Base-by-base conservation (phyloP, 2,329 filamentous ascomycete genomes). In the Thielaviopsis ethacetica region DNA sequence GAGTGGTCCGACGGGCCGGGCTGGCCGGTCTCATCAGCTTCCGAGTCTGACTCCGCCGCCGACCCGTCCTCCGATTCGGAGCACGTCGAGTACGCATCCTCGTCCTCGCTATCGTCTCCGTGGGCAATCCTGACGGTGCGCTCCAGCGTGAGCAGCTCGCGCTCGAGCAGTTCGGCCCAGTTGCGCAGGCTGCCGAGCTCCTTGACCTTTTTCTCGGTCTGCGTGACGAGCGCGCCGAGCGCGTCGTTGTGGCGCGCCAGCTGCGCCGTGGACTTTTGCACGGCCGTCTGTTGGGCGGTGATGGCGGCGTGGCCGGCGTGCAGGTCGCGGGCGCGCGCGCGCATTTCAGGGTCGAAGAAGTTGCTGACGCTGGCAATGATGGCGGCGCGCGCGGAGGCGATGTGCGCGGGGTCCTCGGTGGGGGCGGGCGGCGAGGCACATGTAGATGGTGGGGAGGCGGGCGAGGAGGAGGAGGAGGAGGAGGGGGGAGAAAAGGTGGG, bases 151-250 rank as follows among this genome's bases (percentile, higher is more conserved):
- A 84, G 63, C 63, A 86, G 82, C 64, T 84, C 80, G 61, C 81
- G 70, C 75, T 84, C 87, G 66, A 91, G 75, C 71, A 90, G 81
- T 76, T 93, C 88, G 22, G 87, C 86, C 87, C 87, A 93, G 69
- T 91, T 91, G 75, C 91, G 86, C 67, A 91, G 80, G 67, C 90
- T 84, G 24, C 87, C 86, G 62, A 90, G 74, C 75, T 90, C 86
- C 72, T 90, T 91, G 61, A 91, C 73, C 66, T 77, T 77, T 63
- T 77, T 76, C 53, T 80, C 78, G 41, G 83, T 83, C 60, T 76
- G 77, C 64, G 79, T 78, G 5, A 82, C 82, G 64, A 88, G 74
- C 63, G 78, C 78, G 63, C 80, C 78, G 66, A 88, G 77, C 69
- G 80, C 79, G 62, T 83, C 81, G 56, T 78, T 83, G 68, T 89